Conservation (phyloP, 495 filamentous ascomycete species). For the Margaritispora aquatica region DNA sequence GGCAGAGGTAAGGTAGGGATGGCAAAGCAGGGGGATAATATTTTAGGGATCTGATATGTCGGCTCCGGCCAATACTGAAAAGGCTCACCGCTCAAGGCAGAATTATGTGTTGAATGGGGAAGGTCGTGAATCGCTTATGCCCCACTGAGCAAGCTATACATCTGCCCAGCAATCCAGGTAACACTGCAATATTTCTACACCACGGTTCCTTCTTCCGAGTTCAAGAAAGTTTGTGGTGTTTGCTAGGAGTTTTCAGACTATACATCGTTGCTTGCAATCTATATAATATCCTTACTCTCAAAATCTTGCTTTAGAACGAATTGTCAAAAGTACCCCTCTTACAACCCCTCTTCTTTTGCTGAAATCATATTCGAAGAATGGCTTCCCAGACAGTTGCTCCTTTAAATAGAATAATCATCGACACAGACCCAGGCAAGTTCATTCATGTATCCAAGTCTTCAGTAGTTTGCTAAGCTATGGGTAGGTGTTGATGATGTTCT, state of each 20-base stretch:
- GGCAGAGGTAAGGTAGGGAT: neutral
- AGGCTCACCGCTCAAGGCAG: no score
- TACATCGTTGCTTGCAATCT: neutral
- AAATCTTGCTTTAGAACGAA: neutral
- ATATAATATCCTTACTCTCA: neutral
- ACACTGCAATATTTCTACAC: no score
- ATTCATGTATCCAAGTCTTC: neutral
- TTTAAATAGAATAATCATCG: constrained; percentile 78
- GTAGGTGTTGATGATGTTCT: constrained; percentile 88
- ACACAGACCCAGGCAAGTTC: constrained; percentile 75
- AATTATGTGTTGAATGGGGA: no score
- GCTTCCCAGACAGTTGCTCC: constrained; percentile 39
- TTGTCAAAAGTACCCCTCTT: neutral
- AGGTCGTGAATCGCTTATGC: neutral
- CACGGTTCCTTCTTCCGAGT: no score
- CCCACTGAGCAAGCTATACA: neutral
- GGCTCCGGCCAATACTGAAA: no score
- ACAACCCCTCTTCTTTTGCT: neutral
- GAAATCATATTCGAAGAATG: neutral
- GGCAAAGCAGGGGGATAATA: no score
- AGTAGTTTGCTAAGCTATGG: constrained; percentile 1
- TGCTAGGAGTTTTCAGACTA: neutral
- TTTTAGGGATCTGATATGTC: no score
- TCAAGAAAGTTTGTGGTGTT: neutral
- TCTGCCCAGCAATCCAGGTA: no score